Conservation (phyloP, 805 yeast genomes). For the Myxozyma neglecta region DNA sequence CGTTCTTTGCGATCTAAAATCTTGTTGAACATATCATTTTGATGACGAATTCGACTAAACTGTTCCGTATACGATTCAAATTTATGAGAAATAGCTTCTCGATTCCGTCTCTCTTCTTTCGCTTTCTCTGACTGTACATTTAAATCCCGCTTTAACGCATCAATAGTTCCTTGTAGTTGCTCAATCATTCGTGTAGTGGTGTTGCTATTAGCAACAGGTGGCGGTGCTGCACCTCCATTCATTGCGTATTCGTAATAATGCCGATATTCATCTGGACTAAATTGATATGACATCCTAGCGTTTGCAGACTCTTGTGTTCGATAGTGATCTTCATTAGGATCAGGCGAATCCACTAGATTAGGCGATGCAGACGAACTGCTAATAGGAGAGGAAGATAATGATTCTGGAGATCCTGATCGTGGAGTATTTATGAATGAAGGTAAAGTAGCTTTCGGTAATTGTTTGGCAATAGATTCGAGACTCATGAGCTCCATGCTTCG, state of each 20-base stretch:
- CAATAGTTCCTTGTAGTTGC: constrained; percentile 50
- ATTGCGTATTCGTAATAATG: constrained; percentile 3
- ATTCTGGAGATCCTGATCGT: constrained; percentile 5
- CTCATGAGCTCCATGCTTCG: constrained; percentile 23
- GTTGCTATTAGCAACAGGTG: not conserved
- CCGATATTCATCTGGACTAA: constrained; percentile 9
- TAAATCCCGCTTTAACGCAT: constrained; percentile 53
- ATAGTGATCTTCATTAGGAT: not conserved
- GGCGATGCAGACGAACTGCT: constrained; percentile 7
- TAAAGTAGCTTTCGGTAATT: constrained; percentile 13
- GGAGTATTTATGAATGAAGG: not conserved
- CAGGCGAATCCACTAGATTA: not conserved
- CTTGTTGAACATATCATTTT: constrained; percentile 71
- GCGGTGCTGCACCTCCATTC: constrained; percentile 1
- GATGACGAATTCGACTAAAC: constrained; percentile 55
- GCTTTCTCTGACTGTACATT: constrained; percentile 43
- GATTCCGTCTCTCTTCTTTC: constrained; percentile 55
- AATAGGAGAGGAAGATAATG: constrained; percentile 3
- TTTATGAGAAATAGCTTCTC: constrained; percentile 49
- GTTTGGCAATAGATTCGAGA: constrained; percentile 24
- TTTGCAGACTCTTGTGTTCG: not conserved
- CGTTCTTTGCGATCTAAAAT: constrained; percentile 69
- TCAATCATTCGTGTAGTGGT: constrained; percentile 40
- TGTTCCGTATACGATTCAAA: constrained; percentile 61
- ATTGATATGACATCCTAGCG: constrained; percentile 2